Conservation (phyloP, 805 yeast genomes). For the Dipodascus albidus region DNA sequence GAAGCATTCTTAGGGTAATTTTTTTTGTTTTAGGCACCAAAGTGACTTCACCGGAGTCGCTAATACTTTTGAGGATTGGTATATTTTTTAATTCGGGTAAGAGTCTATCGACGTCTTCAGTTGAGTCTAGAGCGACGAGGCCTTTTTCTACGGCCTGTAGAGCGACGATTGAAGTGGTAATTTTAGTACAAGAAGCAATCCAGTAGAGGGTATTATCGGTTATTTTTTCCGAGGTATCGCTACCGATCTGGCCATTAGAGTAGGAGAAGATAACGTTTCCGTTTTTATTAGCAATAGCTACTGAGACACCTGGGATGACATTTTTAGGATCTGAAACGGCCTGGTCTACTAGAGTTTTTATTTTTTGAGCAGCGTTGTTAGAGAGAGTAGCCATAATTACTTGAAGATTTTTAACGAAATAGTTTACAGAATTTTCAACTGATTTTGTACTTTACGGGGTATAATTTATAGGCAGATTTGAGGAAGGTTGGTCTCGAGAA, state of each 20-base stretch:
- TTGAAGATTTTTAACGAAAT: too few species aligned
- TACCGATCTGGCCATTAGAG: slow-evolving; percentile 11
- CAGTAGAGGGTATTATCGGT: slow-evolving; percentile 22
- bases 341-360: neutral
- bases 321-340: neutral
- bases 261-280: slow-evolving; percentile 6
- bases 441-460: too few species aligned
- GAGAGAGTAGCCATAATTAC: slow-evolving; percentile 1
- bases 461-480: too few species aligned
- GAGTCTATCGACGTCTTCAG: slow-evolving; percentile 22
- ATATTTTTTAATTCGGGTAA: slow-evolving; percentile 24
- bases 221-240: slow-evolving; percentile 6
- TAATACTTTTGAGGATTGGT: slow-evolving; percentile 18
- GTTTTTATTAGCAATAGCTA: slow-evolving; percentile 4
- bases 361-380: neutral
- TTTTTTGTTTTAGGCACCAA: slow-evolving; percentile 20
- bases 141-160: slow-evolving; percentile 28
- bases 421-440: too few species aligned
- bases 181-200: slow-evolving; percentile 27
- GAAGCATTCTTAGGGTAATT: slow-evolving; percentile 27
- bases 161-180: slow-evolving; percentile 22
- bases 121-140: slow-evolving; percentile 21
- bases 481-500: too few species aligned
- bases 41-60: slow-evolving; percentile 18
- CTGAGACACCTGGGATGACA: neutral